Percentiles rank a stretch among this genome's conserved stretches.
Evolutionary conservation across 2,329 filamentous ascomycete species (phyloP).

Genomic region (Colletotrichum spaethianum): DNA sequence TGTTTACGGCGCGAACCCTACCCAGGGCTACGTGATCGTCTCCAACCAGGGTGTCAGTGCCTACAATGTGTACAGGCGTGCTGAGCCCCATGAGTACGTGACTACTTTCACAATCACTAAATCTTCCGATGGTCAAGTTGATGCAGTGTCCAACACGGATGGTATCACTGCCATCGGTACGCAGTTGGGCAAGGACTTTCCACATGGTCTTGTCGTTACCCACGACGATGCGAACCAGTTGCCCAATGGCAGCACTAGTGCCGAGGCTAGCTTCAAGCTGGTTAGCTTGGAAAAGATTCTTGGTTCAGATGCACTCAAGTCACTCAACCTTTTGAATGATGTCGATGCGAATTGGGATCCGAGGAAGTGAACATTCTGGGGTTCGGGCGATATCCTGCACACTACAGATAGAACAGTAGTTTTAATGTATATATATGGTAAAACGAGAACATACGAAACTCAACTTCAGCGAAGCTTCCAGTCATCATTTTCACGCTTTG

Average conservation of each 20-base stretch:
- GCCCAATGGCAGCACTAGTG: conserved; percentile 59
- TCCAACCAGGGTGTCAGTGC: conserved; percentile 68
- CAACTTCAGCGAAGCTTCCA: no score
- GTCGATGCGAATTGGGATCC: conserved; percentile 59
- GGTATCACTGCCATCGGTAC: conserved; percentile 63
- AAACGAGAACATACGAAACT: not conserved
- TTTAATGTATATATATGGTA: not conserved
- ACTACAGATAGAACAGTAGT: not conserved
- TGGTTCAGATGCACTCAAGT: conserved; percentile 46
- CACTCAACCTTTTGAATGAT: conserved; percentile 51
- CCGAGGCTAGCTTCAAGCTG: conserved; percentile 66
- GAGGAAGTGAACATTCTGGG: conserved; percentile 40
- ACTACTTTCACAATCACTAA: conserved; percentile 63
- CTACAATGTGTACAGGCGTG: conserved; percentile 65
- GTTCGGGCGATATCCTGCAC: not conserved
- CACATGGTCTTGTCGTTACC: conserved; percentile 62
- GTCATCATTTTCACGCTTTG: no score
- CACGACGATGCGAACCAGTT: conserved; percentile 69
- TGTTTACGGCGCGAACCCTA: conserved; percentile 58
- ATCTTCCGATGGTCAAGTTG: conserved; percentile 58
- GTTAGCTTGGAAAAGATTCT: conserved; percentile 58
- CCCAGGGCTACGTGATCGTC: conserved; percentile 65
- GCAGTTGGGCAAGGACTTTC: conserved; percentile 57
- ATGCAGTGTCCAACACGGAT: conserved; percentile 68
- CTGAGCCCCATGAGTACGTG: conserved; percentile 63